Evolutionary conservation across 805 yeast genomes (phyloP).

Genomic region (Metschnikowia orientalis): DNA sequence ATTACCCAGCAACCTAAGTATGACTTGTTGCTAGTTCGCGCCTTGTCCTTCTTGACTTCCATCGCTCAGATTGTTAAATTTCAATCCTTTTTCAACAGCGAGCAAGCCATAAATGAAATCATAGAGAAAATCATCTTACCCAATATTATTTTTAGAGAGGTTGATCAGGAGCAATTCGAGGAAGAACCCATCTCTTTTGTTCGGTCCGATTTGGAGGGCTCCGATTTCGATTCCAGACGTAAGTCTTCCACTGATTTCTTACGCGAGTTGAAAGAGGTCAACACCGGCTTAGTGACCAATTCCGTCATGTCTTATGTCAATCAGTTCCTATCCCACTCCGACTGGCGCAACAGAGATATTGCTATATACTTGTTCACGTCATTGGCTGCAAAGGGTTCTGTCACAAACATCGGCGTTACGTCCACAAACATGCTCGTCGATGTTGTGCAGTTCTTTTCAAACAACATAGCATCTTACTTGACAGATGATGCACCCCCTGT

Average conservation of each 20-base stretch:
- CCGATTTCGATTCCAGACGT: slow-evolving; percentile 89
- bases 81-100: slow-evolving; percentile 46
- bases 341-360: slow-evolving; percentile 86
- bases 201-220: slow-evolving; percentile 90
- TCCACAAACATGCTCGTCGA: slow-evolving; percentile 81
- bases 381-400: slow-evolving; percentile 84
- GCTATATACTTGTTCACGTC: slow-evolving; percentile 84
- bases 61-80: slow-evolving; percentile 69
- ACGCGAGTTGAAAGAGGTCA: slow-evolving; percentile 75
- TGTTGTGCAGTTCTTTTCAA: slow-evolving; percentile 78
- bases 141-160: slow-evolving; percentile 76
- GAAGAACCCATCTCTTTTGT: slow-evolving; percentile 95
- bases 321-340: slow-evolving; percentile 49
- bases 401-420: slow-evolving; percentile 83
- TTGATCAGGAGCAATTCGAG: slow-evolving; percentile 90
- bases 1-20: slow-evolving; percentile 69
- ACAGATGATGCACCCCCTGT: slow-evolving; percentile 65
- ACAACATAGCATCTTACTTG: slow-evolving; percentile 79
- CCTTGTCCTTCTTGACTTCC: slow-evolving; percentile 77
- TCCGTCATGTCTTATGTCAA: slow-evolving; percentile 71
- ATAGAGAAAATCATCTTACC: slow-evolving; percentile 84
- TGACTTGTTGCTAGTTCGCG: slow-evolving; percentile 78
- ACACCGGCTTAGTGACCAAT: slow-evolving; percentile 69
- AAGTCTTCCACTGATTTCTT: slow-evolving; percentile 90
- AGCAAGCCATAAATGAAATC: slow-evolving; percentile 62